Percentiles rank a stretch among this genome's conserved stretches.
Evolutionary conservation across 2,329 filamentous ascomycete species (phyloP).

Genomic region (Aspergillus awamori): DNA sequence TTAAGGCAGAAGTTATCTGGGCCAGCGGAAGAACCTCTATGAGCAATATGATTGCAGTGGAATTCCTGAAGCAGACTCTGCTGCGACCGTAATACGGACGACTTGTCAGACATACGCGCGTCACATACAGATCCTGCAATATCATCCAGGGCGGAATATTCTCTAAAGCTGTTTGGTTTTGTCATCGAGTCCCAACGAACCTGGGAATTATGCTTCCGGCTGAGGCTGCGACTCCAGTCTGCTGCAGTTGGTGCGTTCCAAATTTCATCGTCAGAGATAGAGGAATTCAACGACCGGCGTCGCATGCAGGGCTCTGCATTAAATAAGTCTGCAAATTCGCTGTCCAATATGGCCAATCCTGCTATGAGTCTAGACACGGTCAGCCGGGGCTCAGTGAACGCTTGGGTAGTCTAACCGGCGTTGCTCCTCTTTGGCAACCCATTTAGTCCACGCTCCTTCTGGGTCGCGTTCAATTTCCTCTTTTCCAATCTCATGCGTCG

Average conservation of each 20-base stretch:
- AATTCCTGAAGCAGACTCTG: not conserved
- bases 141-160: slow-evolving; percentile 25
- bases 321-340: slow-evolving; percentile 29
- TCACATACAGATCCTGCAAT: slow-evolving; percentile 21
- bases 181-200: not conserved
- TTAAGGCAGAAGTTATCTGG: slow-evolving; percentile 26
- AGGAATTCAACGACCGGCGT: not conserved
- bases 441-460: slow-evolving; percentile 22
- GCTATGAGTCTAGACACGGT: not conserved
- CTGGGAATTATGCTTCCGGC: not conserved
- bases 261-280: slow-evolving; percentile 10
- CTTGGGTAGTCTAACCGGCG: slow-evolving; percentile 17
- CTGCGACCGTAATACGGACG: slow-evolving; percentile 15
- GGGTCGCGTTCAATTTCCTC: slow-evolving; percentile 11
- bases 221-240: slow-evolving; percentile 8
- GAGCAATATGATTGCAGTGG: slow-evolving; percentile 15
- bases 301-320: slow-evolving; percentile 20
- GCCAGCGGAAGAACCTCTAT: slow-evolving; percentile 9
- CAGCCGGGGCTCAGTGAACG: not conserved
- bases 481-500: not conserved
- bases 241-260: slow-evolving; percentile 19
- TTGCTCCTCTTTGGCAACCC: slow-evolving; percentile 29
- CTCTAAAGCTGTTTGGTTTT: slow-evolving; percentile 12
- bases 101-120: not conserved
- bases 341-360: slow-evolving; percentile 30